These are phyloP conservation scores for Neurospora sp. DNA, from an alignment of 495 filamentous ascomycete genomes.

Conservation along the genomic window DNA sequence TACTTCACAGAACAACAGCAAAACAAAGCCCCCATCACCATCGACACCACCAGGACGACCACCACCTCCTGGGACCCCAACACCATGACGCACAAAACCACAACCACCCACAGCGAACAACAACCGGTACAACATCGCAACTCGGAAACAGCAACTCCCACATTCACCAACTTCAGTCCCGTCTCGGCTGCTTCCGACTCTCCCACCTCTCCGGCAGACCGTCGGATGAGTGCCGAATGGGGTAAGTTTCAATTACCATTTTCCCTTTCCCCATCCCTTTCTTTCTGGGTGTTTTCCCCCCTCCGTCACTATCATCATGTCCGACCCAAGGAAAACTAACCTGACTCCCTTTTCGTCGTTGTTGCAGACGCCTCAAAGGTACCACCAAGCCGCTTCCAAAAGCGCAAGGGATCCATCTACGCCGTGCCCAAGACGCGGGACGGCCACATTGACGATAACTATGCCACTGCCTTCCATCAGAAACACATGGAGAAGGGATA, in stretches of 20 bases:
- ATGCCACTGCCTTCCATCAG: constrained; percentile 32
- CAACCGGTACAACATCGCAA: background rate
- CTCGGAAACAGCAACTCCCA: background rate
- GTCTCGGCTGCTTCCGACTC: background rate
- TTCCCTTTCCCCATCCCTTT: background rate
- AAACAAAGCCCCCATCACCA: background rate
- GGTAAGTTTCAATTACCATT: constrained; percentile 21
- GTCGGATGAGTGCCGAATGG: constrained; percentile 29
- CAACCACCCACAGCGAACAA: background rate
- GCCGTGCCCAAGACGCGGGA: constrained; percentile 48
- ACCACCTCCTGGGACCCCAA: background rate
- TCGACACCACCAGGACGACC: background rate
- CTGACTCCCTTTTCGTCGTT: background rate
- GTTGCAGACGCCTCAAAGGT: constrained; percentile 48
- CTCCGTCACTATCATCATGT: background rate
- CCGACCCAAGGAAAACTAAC: constrained; percentile 8
- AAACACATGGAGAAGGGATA: constrained; percentile 27
- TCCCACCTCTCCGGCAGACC: constrained; percentile 1
- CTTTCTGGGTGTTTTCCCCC: background rate
- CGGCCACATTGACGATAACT: constrained; percentile 44
- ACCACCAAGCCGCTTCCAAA: constrained; percentile 51
- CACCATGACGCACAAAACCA: background rate
- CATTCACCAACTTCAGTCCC: background rate
- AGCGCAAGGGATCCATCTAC: constrained; percentile 53
- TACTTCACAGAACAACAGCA: background rate